Percentiles rank a stretch among this genome's conserved stretches.
These are phyloP conservation scores for Stemphylium vesicarium DNA, from an alignment of 2,329 filamentous ascomycete genomes.

Conservation along the genomic window DNA sequence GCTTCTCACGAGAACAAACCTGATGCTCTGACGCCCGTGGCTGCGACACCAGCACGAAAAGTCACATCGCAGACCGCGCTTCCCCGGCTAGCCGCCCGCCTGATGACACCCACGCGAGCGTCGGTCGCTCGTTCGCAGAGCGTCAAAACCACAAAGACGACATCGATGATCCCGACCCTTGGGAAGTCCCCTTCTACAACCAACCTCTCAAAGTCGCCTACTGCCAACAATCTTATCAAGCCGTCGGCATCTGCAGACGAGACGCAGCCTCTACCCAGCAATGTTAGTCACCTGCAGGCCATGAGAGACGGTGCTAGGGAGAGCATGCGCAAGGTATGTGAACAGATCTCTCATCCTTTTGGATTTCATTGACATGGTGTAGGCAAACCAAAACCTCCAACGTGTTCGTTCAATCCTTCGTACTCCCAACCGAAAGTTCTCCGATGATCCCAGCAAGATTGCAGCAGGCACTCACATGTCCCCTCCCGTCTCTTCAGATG, in stretches of 20 bases:
- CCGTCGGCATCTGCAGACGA: constrained; percentile 59
- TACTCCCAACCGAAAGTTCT: constrained; percentile 64
- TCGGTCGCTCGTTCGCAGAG: constrained; percentile 69
- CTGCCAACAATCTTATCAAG: too few species aligned
- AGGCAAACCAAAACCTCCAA: constrained; percentile 56
- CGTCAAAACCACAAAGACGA: constrained; percentile 55
- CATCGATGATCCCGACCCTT: constrained; percentile 62
- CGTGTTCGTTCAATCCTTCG: constrained; percentile 70
- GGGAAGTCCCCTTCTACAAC: constrained; percentile 61
- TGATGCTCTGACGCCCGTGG: constrained; percentile 14
- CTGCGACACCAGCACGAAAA: constrained; percentile 34
- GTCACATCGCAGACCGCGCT: constrained; percentile 50
- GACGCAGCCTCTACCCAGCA: constrained; percentile 45
- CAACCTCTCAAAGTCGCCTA: constrained; percentile 43
- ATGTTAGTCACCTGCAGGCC: constrained; percentile 30
- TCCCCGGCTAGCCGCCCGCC: constrained; percentile 55
- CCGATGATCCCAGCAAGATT: constrained; percentile 63
- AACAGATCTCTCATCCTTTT: not conserved
- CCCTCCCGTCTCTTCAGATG: constrained; percentile 43
- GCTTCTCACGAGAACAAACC: constrained; percentile 51
- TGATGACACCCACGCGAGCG: constrained; percentile 81
- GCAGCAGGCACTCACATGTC: constrained; percentile 66
- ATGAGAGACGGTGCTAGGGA: constrained; percentile 49
- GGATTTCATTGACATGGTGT: not conserved
- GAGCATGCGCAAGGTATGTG: constrained; percentile 39